Evolutionary conservation across 2,329 filamentous ascomycete species (phyloP).

Genomic region (Leptographium flavum): DNA sequence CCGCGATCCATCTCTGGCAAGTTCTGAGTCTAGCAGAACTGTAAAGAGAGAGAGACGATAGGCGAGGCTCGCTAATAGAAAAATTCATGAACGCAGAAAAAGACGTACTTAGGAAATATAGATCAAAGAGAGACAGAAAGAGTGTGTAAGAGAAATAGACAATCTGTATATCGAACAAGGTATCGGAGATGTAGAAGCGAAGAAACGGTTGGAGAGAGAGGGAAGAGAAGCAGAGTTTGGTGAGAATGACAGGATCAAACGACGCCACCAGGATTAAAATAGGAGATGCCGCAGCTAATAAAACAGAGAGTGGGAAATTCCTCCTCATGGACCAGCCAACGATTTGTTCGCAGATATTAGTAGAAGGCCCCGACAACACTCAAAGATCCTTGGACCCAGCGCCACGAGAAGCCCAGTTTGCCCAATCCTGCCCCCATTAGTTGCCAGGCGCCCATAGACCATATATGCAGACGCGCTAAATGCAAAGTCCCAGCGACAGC

Average conservation of each 20-base stretch:
- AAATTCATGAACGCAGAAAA: not conserved
- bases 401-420: constrained; percentile 22
- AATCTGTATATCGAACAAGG: constrained; percentile 29
- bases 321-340: constrained; percentile 39
- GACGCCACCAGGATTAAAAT: constrained; percentile 24
- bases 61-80: not conserved
- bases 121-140: not conserved
- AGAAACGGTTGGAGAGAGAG: constrained; percentile 7
- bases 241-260: constrained; percentile 2
- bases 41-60: not conserved
- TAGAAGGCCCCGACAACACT: constrained; percentile 12
- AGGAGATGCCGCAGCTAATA: constrained; percentile 31
- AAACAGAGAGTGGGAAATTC: constrained; percentile 19
- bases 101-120: not conserved
- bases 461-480: constrained; percentile 15
- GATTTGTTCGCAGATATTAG: constrained; percentile 29
- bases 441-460: constrained; percentile 27
- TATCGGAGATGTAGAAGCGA: constrained; percentile 17
- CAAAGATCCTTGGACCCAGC: constrained; percentile 19
- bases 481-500: constrained; percentile 5
- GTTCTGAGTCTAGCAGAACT: no score
- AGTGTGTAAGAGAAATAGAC: no score
- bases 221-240: constrained; percentile 14
- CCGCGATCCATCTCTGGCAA: no score
- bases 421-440: constrained; percentile 26